Percentiles rank a stretch among this genome's conserved stretches.
Evolutionary conservation across 2,329 filamentous ascomycete genomes (phyloP).

Genomic region (Achaetomium macrosporum): DNA sequence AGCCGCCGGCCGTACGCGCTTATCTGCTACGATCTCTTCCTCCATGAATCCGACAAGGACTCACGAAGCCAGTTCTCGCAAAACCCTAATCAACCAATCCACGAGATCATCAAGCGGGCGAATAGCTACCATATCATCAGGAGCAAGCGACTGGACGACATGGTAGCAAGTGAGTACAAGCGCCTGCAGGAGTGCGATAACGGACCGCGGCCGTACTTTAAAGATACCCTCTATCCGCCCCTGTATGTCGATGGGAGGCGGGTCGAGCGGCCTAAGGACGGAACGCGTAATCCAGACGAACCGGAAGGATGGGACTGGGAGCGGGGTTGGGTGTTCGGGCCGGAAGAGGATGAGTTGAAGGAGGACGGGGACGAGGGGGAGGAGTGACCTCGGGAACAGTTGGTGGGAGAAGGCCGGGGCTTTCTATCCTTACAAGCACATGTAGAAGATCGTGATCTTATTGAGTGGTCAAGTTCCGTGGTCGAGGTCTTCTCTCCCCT

Average conservation of each 20-base stretch:
- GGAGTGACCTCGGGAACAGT: too few species aligned
- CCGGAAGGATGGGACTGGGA: conserved; percentile 6
- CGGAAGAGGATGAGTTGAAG: neutral
- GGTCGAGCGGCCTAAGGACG: conserved; percentile 1
- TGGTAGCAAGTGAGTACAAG: neutral
- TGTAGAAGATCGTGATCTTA: too few species aligned
- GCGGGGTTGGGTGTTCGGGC: neutral
- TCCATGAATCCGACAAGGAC: neutral
- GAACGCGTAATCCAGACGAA: neutral
- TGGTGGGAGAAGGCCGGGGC: too few species aligned
- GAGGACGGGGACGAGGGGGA: too few species aligned
- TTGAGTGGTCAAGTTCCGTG: too few species aligned
- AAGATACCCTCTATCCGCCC: neutral
- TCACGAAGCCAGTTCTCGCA: neutral
- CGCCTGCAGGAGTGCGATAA: neutral
- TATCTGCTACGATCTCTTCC: conserved; percentile 2
- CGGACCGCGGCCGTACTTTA: conserved; percentile 4
- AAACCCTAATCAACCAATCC: neutral
- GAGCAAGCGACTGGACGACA: neutral
- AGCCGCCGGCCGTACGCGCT: neutral
- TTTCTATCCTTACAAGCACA: too few species aligned
- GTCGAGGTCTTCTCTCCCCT: too few species aligned
- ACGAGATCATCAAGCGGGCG: conserved; percentile 2
- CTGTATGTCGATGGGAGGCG: conserved; percentile 5
- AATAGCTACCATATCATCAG: neutral